Evolutionary conservation across 1,284 basidiomycete species (phyloP).

Genomic region (Irpex sp.): DNA sequence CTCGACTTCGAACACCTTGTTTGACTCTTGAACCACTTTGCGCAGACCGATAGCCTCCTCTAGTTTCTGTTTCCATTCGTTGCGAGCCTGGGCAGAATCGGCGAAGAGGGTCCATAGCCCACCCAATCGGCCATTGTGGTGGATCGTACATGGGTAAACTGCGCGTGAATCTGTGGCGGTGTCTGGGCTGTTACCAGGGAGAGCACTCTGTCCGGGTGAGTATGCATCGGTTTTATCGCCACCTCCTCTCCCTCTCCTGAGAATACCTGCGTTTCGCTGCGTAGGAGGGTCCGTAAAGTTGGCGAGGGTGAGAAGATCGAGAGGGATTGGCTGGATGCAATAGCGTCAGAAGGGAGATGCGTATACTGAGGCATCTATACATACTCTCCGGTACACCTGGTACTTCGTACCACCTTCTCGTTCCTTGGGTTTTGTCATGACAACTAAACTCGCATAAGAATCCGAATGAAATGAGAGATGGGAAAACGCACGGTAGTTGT

Average conservation of each 20-base stretch:
- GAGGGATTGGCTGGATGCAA: constrained; percentile 71
- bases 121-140: constrained; percentile 80
- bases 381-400: constrained; percentile 75
- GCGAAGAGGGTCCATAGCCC: constrained; percentile 85
- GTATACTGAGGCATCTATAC: constrained; percentile 22
- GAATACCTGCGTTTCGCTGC: constrained; percentile 59
- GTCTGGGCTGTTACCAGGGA: constrained; percentile 34
- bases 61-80: constrained; percentile 88
- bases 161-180: constrained; percentile 58
- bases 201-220: constrained; percentile 24
- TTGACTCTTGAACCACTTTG: constrained; percentile 84
- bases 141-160: constrained; percentile 82
- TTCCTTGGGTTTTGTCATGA: constrained; percentile 82
- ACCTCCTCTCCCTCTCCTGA: constrained; percentile 50
- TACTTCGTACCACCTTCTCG: constrained; percentile 72
- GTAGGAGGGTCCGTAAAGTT: constrained; percentile 76
- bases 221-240: constrained; percentile 20
- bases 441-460: constrained; percentile 47
- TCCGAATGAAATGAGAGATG: not conserved
- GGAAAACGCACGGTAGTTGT: constrained; percentile 78
- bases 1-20: constrained; percentile 90
- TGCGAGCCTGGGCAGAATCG: constrained; percentile 69
- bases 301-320: constrained; percentile 80
- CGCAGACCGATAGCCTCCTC: constrained; percentile 86
- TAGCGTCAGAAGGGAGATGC: not conserved